Evolutionary conservation across 257 asterid genomes (phyloP).

Genomic region (Forsythia viridissima): DNA sequence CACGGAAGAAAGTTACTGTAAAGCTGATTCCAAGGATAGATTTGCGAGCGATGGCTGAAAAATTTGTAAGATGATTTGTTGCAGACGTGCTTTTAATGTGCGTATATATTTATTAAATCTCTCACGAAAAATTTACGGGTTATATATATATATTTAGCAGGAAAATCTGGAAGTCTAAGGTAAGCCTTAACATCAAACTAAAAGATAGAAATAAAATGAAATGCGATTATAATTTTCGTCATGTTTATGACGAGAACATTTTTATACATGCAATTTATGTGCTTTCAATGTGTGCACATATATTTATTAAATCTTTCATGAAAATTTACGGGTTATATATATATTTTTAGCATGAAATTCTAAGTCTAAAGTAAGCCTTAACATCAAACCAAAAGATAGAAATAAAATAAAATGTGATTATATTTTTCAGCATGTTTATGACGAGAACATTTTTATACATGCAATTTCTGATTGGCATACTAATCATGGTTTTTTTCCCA

Average conservation of each 20-base stretch:
- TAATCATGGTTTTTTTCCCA: not conserved
- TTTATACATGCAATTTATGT: not conserved
- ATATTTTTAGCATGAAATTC: not conserved
- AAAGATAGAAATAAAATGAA: not conserved
- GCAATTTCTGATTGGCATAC: not conserved
- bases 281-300: not conserved
- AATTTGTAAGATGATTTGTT: constrained; percentile 60
- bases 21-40: constrained; percentile 92
- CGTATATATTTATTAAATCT: not conserved
- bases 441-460: not conserved
- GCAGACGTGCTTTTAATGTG: constrained; percentile 4
- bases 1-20: constrained; percentile 71
- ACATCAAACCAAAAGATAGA: not conserved
- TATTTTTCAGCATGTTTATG: constrained; percentile 12
- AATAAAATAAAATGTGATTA: not conserved
- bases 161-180: not conserved
- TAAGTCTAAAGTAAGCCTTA: not conserved
- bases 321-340: not conserved
- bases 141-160: not conserved
- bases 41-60: constrained; percentile 86
- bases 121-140: not conserved
- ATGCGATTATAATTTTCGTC: not conserved
- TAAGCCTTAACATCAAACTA: not conserved
- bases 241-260: constrained; percentile 4
- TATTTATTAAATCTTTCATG: not conserved